A percentile compares a stretch with the other conserved stretches of the same genome.
Evolutionary conservation across 2,329 filamentous ascomycete species (phyloP).

Genomic region (Acarospora socialis): DNA sequence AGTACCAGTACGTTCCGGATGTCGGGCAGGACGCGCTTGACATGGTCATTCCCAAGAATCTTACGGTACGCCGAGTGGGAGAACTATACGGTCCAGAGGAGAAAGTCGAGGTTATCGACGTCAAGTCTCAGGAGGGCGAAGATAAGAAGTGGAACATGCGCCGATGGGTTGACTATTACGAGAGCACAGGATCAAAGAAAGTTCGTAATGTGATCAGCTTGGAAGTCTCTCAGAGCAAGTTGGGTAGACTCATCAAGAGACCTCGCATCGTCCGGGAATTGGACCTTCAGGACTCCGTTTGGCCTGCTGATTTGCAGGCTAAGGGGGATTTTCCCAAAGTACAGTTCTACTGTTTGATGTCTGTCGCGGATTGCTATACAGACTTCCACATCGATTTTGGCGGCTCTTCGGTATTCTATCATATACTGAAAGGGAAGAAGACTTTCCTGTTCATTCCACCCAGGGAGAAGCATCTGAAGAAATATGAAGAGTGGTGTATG

Average conservation of each 20-base stretch:
- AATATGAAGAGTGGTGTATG: conserved; percentile 58
- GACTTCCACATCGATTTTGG: conserved; percentile 62
- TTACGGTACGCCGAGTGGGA: conserved; percentile 49
- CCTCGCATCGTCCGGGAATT: conserved; percentile 53
- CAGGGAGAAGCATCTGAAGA: conserved; percentile 52
- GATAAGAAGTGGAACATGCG: conserved; percentile 51
- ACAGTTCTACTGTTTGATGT: conserved; percentile 57
- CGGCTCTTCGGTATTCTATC: conserved; percentile 56
- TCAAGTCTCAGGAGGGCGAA: conserved; percentile 53
- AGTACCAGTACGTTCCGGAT: conserved; percentile 36
- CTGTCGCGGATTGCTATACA: conserved; percentile 55
- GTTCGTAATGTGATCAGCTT: conserved; percentile 57
- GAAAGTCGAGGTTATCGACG: conserved; percentile 52
- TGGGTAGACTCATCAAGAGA: conserved; percentile 47
- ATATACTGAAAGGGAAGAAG: conserved; percentile 54
- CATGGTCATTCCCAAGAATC: conserved; percentile 51
- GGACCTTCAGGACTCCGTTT: conserved; percentile 37
- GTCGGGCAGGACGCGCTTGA: conserved; percentile 50
- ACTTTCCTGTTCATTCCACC: conserved; percentile 60
- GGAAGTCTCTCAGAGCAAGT: conserved; percentile 49
- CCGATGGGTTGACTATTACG: conserved; percentile 55
- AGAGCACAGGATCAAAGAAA: conserved; percentile 42
- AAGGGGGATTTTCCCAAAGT: conserved; percentile 47
- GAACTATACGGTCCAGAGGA: conserved; percentile 50
- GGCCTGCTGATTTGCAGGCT: conserved; percentile 36